phyloP scores from a whole-genome alignment of 2,329 filamentous ascomycete species.

The Alternaria novae-zelandiae region DNA sequence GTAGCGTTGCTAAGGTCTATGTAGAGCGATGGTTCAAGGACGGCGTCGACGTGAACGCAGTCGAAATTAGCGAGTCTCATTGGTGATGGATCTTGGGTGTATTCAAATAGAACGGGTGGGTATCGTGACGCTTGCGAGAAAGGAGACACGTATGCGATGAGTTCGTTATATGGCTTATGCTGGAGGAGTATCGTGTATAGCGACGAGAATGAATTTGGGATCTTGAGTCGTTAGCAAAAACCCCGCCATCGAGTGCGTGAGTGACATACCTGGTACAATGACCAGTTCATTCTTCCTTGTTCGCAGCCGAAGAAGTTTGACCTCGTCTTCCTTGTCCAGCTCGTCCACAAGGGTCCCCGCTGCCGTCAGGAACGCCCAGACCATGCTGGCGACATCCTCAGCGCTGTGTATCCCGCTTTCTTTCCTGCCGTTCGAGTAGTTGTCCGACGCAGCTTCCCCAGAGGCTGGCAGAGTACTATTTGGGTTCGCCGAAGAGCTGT shows the following conservation, averaged over 20 bases:
- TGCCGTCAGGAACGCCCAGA: constrained; percentile 76
- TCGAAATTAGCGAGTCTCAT: constrained; percentile 70
- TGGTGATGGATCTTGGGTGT: constrained; percentile 54
- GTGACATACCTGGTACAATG: constrained; percentile 68
- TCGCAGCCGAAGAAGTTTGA: constrained; percentile 75
- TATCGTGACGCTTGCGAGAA: constrained; percentile 28
- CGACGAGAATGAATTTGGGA: constrained; percentile 76
- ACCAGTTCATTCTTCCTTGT: constrained; percentile 88
- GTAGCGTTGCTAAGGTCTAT: constrained; percentile 9
- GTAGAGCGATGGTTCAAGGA: constrained; percentile 72
- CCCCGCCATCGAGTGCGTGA: background rate
- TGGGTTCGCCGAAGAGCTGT: constrained; percentile 59
- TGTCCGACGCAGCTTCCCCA: constrained; percentile 37
- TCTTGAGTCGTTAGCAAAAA: constrained; percentile 53
- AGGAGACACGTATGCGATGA: background rate
- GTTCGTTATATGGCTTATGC: constrained; percentile 52
- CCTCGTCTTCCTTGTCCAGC: constrained; percentile 77
- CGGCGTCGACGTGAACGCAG: constrained; percentile 71
- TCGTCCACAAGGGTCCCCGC: constrained; percentile 74
- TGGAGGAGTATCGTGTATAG: constrained; percentile 80
- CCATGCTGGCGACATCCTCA: constrained; percentile 76
- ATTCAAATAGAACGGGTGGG: constrained; percentile 14
- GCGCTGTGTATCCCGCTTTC: constrained; percentile 63
- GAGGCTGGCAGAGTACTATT: constrained; percentile 48
- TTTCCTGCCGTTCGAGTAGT: constrained; percentile 43